A percentile compares a stretch with the other conserved stretches of the same genome.
phyloP scores from a whole-genome alignment of 1,139 yeast genomes.

The Eremothecium cymbalariae region DNA sequence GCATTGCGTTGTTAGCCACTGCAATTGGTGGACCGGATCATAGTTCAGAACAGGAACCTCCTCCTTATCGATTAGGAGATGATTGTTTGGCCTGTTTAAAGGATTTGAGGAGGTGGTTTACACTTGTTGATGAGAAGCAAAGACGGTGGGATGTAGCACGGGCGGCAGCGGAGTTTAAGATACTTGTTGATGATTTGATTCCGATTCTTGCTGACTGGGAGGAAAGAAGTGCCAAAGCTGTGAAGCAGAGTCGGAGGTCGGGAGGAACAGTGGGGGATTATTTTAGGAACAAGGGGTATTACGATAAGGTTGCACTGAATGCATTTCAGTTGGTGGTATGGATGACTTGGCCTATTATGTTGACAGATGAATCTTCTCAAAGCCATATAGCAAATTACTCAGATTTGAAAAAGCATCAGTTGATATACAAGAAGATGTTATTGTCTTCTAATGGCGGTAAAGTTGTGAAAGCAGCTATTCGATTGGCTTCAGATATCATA shows the following conservation, averaged over 20 bases:
- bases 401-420: constrained; percentile 58
- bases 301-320: constrained; percentile 59
- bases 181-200: constrained; percentile 63
- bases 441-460: constrained; percentile 52
- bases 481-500: constrained; percentile 62
- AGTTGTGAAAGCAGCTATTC: constrained; percentile 59
- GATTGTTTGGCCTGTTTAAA: constrained; percentile 86
- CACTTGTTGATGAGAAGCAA: constrained; percentile 67
- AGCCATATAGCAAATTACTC: constrained; percentile 52
- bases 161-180: constrained; percentile 76
- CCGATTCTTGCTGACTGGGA: constrained; percentile 79
- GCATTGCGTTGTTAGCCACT: constrained; percentile 31
- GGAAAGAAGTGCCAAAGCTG: constrained; percentile 28
- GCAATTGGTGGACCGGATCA: constrained; percentile 34
- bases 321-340: constrained; percentile 75
- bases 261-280: constrained; percentile 16
- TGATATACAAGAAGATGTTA: constrained; percentile 62
- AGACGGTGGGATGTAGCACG: constrained; percentile 72
- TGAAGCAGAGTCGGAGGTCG: constrained; percentile 30
- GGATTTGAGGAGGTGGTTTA: constrained; percentile 83
- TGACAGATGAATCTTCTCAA: constrained; percentile 41
- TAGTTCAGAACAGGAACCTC: constrained; percentile 36
- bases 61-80: constrained; percentile 74
- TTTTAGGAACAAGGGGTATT: constrained; percentile 28
- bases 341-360: constrained; percentile 77